Evolutionary conservation across 1,284 basidiomycete genomes (phyloP).

Genomic region (Athelia sp.): DNA sequence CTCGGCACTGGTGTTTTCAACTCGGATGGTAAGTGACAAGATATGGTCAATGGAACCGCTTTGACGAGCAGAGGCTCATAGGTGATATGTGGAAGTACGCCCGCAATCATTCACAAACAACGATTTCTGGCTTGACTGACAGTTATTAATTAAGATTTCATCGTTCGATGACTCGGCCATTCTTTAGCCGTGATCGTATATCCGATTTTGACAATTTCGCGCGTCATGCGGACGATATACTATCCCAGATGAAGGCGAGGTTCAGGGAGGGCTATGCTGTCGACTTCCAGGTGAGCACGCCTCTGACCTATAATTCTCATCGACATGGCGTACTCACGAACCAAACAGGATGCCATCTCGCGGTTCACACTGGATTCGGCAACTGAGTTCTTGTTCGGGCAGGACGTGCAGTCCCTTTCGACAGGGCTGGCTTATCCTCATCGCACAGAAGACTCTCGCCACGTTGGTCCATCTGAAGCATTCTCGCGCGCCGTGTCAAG

Average conservation of each 20-base stretch:
- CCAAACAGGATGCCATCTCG: constrained; percentile 33
- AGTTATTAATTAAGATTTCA: constrained; percentile 19
- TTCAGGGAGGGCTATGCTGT: constrained; percentile 37
- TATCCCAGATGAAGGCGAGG: constrained; percentile 20
- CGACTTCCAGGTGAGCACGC: constrained; percentile 40
- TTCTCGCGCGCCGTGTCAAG: constrained; percentile 21
- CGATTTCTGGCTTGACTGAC: background rate
- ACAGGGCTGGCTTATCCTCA: constrained; percentile 30
- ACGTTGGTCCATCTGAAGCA: constrained; percentile 15
- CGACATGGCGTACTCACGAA: background rate
- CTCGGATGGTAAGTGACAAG: constrained; percentile 6
- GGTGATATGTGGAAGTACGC: constrained; percentile 26
- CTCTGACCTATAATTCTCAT: constrained; percentile 1
- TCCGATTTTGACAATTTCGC: constrained; percentile 19
- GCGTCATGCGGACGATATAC: constrained; percentile 8
- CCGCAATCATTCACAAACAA: background rate
- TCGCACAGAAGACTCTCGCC: background rate
- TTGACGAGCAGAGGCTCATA: constrained; percentile 1
- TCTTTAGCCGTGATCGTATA: constrained; percentile 18
- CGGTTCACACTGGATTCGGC: constrained; percentile 46
- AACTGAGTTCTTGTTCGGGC: constrained; percentile 45
- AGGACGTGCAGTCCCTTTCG: constrained; percentile 30
- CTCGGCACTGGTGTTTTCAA: constrained; percentile 12
- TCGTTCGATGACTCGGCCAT: constrained; percentile 25
- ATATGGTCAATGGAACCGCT: background rate